Conservation (phyloP, 305 asterid genomes). For the Fraxinus velutina region DNA sequence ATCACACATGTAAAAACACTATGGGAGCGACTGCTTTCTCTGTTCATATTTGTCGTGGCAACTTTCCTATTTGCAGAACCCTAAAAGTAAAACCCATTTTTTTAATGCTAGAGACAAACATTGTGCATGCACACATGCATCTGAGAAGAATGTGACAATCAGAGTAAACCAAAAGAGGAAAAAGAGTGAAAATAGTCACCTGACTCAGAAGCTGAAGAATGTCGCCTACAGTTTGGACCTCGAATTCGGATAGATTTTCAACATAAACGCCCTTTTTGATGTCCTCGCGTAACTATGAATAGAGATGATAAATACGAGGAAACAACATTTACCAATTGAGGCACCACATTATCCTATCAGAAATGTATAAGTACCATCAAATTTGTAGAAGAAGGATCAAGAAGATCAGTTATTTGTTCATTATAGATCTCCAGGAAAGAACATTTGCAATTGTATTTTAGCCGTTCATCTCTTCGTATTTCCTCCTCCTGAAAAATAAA, state of each 20-base stretch:
- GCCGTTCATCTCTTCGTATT: conserved; percentile 71
- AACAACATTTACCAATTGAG: conserved; percentile 1
- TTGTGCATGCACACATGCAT: neutral
- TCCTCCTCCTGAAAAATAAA: conserved; percentile 72
- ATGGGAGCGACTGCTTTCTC: conserved; percentile 99
- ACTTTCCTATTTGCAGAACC: conserved; percentile 90
- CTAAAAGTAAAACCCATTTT: conserved; percentile 36
- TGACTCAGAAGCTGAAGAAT: conserved; percentile 80
- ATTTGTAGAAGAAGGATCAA: conserved; percentile 91
- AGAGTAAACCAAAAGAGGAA: conserved; percentile 9
- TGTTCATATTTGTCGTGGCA: conserved; percentile 96
- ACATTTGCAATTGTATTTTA: conserved; percentile 81
- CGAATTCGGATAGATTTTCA: conserved; percentile 84
- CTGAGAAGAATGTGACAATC: conserved; percentile 9
- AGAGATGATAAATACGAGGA: conserved; percentile 22
- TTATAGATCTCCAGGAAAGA: conserved; percentile 93
- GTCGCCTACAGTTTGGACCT: conserved; percentile 85
- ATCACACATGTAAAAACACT: conserved; percentile 97
- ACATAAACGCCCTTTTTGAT: conserved; percentile 80
- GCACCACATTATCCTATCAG: conserved; percentile 3
- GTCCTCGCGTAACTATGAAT: conserved; percentile 76
- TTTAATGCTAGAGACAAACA: conserved; percentile 13
- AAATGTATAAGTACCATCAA: conserved; percentile 57
- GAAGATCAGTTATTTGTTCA: conserved; percentile 91
- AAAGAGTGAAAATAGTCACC: conserved; percentile 42